Conservation (phyloP, 1,139 yeast species). For the Pichia inconspicua region DNA sequence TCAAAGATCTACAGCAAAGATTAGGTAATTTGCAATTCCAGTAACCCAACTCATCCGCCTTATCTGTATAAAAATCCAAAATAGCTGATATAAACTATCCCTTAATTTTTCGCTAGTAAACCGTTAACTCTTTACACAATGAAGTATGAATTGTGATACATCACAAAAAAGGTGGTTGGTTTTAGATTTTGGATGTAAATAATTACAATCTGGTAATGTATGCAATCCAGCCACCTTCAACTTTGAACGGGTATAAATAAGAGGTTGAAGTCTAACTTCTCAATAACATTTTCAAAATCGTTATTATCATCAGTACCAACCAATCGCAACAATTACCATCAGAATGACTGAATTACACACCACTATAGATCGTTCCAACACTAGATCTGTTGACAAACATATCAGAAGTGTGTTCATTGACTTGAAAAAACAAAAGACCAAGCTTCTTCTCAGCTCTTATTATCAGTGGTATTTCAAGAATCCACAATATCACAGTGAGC, state of each 20-base stretch:
- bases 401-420: slow-evolving; percentile 15
- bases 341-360: not conserved
- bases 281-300: not conserved
- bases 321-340: not conserved
- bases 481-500: slow-evolving; percentile 1
- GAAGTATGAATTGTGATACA: not conserved
- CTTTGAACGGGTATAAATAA: not conserved
- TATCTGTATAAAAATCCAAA: not conserved
- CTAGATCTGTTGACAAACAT: slow-evolving; percentile 13
- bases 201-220: not conserved
- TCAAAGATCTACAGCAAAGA: slow-evolving; percentile 24
- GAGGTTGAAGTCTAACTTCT: not conserved
- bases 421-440: slow-evolving; percentile 19
- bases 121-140: not conserved
- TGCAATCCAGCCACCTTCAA: not conserved
- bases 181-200: not conserved
- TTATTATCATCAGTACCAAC: not conserved
- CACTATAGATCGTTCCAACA: slow-evolving; percentile 11
- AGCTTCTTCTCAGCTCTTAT: slow-evolving; percentile 15
- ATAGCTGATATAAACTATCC: not conserved
- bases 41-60: not conserved
- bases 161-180: not conserved
- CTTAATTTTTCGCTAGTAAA: too few species aligned
- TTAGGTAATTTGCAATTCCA: slow-evolving; percentile 20
- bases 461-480: slow-evolving; percentile 15